Evolutionary conservation across 2,329 filamentous ascomycete species (phyloP).

Genomic region (Aspergillus jensenii): DNA sequence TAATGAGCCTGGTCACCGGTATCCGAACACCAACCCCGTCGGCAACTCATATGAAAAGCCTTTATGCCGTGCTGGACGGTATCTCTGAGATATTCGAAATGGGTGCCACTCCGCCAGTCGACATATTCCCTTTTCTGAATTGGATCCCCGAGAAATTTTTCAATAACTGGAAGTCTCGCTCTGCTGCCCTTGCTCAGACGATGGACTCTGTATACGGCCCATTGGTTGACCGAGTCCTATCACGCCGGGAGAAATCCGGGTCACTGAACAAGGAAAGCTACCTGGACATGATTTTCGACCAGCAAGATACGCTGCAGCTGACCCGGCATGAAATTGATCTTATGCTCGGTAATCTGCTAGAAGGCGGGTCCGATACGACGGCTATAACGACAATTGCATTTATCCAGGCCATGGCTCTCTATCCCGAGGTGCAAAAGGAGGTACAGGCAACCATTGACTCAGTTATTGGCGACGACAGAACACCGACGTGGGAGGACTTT

Average conservation of each 20-base stretch:
- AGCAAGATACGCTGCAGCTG: slow-evolving; percentile 30
- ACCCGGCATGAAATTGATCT: slow-evolving; percentile 44
- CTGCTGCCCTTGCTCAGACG: slow-evolving; percentile 30
- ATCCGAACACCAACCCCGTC: not conserved
- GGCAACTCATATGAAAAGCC: not conserved
- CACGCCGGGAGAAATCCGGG: slow-evolving; percentile 28
- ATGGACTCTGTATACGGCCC: slow-evolving; percentile 40
- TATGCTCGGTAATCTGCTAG: slow-evolving; percentile 25
- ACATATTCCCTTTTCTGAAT: slow-evolving; percentile 48
- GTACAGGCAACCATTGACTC: slow-evolving; percentile 52
- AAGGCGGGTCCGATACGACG: slow-evolving; percentile 44
- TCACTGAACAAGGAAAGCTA: slow-evolving; percentile 27
- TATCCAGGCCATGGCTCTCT: slow-evolving; percentile 14
- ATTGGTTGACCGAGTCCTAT: slow-evolving; percentile 30
- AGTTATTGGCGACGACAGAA: slow-evolving; percentile 48
- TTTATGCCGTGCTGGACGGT: not conserved
- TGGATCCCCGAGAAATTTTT: slow-evolving; percentile 44
- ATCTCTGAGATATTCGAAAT: slow-evolving; percentile 30
- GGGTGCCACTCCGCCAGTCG: slow-evolving; percentile 51
- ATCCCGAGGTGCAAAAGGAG: slow-evolving; percentile 25
- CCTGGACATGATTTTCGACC: slow-evolving; percentile 44
- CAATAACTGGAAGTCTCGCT: slow-evolving; percentile 40
- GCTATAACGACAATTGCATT: slow-evolving; percentile 38
- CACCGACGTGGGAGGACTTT: slow-evolving; percentile 46
- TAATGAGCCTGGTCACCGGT: slow-evolving; percentile 35